Evolutionary conservation across 2,329 filamentous ascomycete genomes (phyloP).

Genomic region (Penicillium sp.): DNA sequence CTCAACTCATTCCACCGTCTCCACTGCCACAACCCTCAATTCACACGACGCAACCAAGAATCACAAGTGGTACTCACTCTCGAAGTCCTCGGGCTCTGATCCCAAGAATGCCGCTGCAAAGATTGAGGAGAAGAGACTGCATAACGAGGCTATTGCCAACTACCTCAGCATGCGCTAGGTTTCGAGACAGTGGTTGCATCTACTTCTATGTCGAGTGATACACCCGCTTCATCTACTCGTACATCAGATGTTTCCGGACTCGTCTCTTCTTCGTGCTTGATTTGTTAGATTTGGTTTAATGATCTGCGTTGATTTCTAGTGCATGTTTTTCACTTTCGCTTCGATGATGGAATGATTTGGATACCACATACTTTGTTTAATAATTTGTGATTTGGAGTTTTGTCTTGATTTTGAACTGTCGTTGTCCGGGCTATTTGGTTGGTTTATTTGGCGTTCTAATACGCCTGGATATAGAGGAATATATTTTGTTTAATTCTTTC

Average conservation of each 20-base stretch:
- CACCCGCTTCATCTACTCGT: background rate
- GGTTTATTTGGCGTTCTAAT: background rate
- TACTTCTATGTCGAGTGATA: background rate
- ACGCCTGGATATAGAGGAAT: background rate
- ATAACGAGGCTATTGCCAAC: constrained; percentile 24
- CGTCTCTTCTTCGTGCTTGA: too few relatives aligned
- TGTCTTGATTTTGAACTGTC: background rate
- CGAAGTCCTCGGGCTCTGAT: constrained; percentile 6
- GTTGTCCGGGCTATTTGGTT: background rate
- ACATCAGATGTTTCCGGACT: background rate
- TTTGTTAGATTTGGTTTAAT: background rate
- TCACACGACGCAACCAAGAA: constrained; percentile 12
- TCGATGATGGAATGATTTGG: constrained; percentile 16
- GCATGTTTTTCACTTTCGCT: background rate
- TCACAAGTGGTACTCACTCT: constrained; percentile 22
- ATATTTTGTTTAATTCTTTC: background rate
- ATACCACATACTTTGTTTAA: constrained; percentile 4
- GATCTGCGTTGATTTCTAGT: background rate
- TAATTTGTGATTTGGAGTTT: background rate
- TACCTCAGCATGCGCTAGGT: constrained; percentile 25
- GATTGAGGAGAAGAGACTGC: constrained; percentile 12
- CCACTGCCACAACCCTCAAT: constrained; percentile 27
- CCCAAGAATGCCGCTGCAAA: background rate
- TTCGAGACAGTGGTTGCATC: background rate
- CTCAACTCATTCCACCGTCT: constrained; percentile 25